Percentiles rank a stretch among this genome's conserved stretches.
Conservation (phyloP, 2,329 filamentous ascomycete species). For the Microcera coccophila region DNA sequence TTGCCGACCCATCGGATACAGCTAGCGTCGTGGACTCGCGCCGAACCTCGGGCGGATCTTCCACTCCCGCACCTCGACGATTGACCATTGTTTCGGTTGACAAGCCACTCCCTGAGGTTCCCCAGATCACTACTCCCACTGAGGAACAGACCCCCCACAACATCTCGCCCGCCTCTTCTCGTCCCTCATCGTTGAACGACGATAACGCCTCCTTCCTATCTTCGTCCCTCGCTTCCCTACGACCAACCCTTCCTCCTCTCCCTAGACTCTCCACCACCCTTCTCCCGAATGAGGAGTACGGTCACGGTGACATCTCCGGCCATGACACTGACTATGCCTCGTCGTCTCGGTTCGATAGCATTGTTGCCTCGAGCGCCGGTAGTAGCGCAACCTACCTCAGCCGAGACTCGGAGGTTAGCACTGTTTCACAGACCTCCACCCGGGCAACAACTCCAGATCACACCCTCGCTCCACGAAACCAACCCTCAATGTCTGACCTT, state of each 20-base stretch:
- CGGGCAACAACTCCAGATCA: slow-evolving; percentile 81
- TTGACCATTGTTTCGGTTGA: slow-evolving; percentile 49
- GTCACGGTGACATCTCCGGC: slow-evolving; percentile 42
- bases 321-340: slow-evolving; percentile 49
- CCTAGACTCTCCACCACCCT: slow-evolving; percentile 54
- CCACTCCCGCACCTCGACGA: slow-evolving; percentile 36
- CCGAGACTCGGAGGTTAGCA: slow-evolving; percentile 76
- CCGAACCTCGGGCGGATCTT: slow-evolving; percentile 34
- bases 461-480: slow-evolving; percentile 49
- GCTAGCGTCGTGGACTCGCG: slow-evolving; percentile 38
- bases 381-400: slow-evolving; percentile 76
- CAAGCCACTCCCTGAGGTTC: slow-evolving; percentile 66
- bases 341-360: slow-evolving; percentile 61
- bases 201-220: slow-evolving; percentile 41
- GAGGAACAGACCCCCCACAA: slow-evolving; percentile 27
- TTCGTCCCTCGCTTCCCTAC: slow-evolving; percentile 47
- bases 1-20: slow-evolving; percentile 35
- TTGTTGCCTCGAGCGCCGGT: slow-evolving; percentile 71
- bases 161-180: slow-evolving; percentile 37
- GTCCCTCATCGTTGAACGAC: slow-evolving; percentile 41
- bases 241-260: slow-evolving; percentile 50
- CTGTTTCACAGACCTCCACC: slow-evolving; percentile 78
- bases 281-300: slow-evolving; percentile 46
- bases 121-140: slow-evolving; percentile 47
- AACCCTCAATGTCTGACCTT: slow-evolving; percentile 64